Percentiles rank a stretch among this genome's conserved stretches.
Evolutionary conservation across 1,139 yeast genomes (phyloP).

Genomic region (Arxiozyma heterogenica): DNA sequence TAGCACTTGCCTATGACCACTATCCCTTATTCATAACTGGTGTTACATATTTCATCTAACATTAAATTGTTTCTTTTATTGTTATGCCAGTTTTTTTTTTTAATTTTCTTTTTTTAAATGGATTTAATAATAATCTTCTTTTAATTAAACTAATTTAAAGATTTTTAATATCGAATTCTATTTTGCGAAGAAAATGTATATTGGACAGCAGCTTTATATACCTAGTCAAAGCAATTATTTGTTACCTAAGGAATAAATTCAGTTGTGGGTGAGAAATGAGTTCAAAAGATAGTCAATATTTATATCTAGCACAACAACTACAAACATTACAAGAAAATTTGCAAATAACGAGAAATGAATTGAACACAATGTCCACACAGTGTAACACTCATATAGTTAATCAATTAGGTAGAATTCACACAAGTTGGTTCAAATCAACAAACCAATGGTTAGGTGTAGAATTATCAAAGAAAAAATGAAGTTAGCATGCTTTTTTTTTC

Average conservation of each 20-base stretch:
- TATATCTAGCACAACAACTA: slow-evolving; percentile 25
- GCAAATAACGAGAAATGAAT: slow-evolving; percentile 19
- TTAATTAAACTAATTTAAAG: no score
- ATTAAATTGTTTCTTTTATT: no score
- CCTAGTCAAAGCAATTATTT: background rate
- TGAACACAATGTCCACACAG: slow-evolving; percentile 25
- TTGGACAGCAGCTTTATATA: background rate
- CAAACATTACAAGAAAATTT: slow-evolving; percentile 22
- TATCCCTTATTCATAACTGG: background rate
- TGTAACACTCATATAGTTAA: slow-evolving; percentile 26
- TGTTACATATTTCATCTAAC: no score
- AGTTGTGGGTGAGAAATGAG: slow-evolving; percentile 12
- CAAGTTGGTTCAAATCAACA: slow-evolving; percentile 29
- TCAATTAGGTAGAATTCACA: slow-evolving; percentile 28
- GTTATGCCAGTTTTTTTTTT: no score
- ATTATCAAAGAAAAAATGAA: slow-evolving; percentile 2
- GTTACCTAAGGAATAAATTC: background rate
- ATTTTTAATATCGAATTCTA: no score
- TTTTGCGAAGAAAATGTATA: no score
- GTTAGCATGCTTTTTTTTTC: no score
- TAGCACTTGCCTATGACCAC: no score
- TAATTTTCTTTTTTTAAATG: no score
- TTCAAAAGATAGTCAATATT: slow-evolving; percentile 26
- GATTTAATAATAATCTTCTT: no score
- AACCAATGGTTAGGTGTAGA: slow-evolving; percentile 21